phyloP scores from a whole-genome alignment of 352 stramenopile species.

The Phytopythium sindhum region DNA sequence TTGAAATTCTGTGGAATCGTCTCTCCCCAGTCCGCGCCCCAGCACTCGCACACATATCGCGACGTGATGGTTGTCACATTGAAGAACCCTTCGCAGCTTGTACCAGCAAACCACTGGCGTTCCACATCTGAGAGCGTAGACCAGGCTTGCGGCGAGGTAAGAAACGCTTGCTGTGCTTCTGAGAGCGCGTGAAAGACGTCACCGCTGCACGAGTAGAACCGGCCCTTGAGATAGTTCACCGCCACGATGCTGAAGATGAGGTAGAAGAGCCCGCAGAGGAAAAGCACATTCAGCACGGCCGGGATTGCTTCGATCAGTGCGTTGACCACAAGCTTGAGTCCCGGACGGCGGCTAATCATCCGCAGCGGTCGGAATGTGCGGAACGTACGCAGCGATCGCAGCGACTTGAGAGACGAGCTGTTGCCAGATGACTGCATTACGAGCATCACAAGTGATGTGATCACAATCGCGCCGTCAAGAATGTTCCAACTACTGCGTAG shows the following conservation, averaged over 20 bases:
- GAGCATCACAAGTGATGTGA: constrained; percentile 75
- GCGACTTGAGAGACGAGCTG: constrained; percentile 56
- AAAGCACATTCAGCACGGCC: constrained; percentile 84
- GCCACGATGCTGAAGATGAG: constrained; percentile 95
- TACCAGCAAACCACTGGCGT: constrained; percentile 38
- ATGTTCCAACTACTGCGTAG: constrained; percentile 87
- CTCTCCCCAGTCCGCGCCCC: constrained; percentile 35
- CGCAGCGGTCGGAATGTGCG: constrained; percentile 88
- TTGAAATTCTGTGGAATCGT: constrained; percentile 81
- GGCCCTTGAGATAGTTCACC: constrained; percentile 93
- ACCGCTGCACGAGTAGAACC: constrained; percentile 81
- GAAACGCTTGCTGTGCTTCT: constrained; percentile 34
- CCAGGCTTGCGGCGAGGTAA: constrained; percentile 43
- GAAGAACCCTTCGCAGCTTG: background rate
- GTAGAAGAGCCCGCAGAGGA: constrained; percentile 92
- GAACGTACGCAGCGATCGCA: constrained; percentile 81
- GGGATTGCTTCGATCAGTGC: constrained; percentile 88
- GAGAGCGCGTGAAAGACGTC: constrained; percentile 45
- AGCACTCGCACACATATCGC: constrained; percentile 68
- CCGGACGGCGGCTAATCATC: constrained; percentile 86
- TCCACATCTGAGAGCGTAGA: constrained; percentile 22
- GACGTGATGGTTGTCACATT: constrained; percentile 42
- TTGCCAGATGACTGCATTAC: constrained; percentile 38
- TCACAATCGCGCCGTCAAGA: constrained; percentile 86
- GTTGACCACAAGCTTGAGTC: constrained; percentile 90